phyloP scores from a whole-genome alignment of 116 monocot species.

The Iris pallida region DNA sequence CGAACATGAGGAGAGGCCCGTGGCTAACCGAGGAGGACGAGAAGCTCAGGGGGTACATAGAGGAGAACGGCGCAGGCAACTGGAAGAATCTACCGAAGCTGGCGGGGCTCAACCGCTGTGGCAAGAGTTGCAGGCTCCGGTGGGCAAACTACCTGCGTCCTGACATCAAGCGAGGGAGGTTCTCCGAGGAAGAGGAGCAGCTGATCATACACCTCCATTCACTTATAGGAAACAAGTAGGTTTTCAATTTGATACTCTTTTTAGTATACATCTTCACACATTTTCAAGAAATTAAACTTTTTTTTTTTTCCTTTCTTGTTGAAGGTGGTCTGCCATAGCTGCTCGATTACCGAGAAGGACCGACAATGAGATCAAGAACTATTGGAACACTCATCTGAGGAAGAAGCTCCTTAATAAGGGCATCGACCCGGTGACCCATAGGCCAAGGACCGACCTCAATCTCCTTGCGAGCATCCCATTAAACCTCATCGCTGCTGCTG shows the following conservation, averaged over 20 bases:
- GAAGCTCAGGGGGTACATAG: slow-evolving; percentile 24
- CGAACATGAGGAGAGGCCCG: slow-evolving; percentile 27
- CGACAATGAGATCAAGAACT: slow-evolving; percentile 16
- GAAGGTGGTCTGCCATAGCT: slow-evolving; percentile 11
- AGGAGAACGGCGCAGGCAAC: slow-evolving; percentile 20
- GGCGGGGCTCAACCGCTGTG: slow-evolving; percentile 37
- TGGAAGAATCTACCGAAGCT: slow-evolving; percentile 25
- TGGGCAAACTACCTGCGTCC: slow-evolving; percentile 51
- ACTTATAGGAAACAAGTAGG: slow-evolving; percentile 30
- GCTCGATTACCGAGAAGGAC: not conserved
- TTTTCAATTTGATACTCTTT: no score
- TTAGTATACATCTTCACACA: no score
- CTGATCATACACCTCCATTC: slow-evolving; percentile 38
- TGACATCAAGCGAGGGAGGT: slow-evolving; percentile 32
- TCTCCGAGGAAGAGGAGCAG: slow-evolving; percentile 26
- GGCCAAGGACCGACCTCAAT: slow-evolving; percentile 8
- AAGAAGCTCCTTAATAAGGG: slow-evolving; percentile 14
- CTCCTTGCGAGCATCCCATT: not conserved
- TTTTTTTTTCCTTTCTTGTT: not conserved
- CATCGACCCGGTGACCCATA: slow-evolving; percentile 9
- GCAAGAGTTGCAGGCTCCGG: slow-evolving; percentile 47
- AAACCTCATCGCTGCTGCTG: not conserved
- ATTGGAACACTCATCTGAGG: slow-evolving; percentile 13
- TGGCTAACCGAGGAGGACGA: slow-evolving; percentile 44
- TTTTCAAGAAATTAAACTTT: no score